phyloP scores from a whole-genome alignment of 306 rosid genomes.

The Prinsepia uniflora region DNA sequence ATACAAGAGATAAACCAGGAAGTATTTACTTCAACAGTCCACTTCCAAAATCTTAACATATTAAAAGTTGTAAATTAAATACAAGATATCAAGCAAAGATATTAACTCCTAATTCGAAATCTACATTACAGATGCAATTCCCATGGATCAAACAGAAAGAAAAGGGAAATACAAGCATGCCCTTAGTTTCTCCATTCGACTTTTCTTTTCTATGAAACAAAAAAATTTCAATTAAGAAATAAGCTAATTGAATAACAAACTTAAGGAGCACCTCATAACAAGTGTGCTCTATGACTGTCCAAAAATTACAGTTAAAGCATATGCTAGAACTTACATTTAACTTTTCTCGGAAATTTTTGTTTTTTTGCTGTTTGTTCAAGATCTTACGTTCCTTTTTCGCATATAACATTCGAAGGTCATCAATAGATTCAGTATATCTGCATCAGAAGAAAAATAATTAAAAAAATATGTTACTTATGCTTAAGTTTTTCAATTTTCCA shows the following conservation, averaged over 20 bases:
- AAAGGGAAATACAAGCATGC: neutral
- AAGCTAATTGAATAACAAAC: neutral
- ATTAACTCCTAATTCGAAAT: neutral
- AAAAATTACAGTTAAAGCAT: neutral
- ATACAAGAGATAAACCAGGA: neutral
- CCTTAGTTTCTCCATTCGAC: neutral
- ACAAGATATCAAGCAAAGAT: neutral
- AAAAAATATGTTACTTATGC: slow-evolving; percentile 8
- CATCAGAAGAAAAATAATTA: slow-evolving; percentile 8
- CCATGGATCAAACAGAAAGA: neutral
- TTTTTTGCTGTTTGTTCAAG: slow-evolving; percentile 46
- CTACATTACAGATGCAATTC: neutral
- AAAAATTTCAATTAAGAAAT: neutral
- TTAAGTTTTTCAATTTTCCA: slow-evolving; percentile 21
- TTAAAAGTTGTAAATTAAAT: neutral
- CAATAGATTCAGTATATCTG: slow-evolving; percentile 76
- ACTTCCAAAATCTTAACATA: neutral
- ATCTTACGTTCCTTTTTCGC: slow-evolving; percentile 65
- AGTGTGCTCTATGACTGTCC: neutral
- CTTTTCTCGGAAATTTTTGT: slow-evolving; percentile 57
- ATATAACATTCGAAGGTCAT: slow-evolving; percentile 63
- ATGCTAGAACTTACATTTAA: slow-evolving; percentile 35
- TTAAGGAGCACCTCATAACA: neutral
- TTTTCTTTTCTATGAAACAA: neutral
- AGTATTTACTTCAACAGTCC: neutral